Conservation (phyloP, 441 rosid genomes). For the Croton laevigatus region DNA sequence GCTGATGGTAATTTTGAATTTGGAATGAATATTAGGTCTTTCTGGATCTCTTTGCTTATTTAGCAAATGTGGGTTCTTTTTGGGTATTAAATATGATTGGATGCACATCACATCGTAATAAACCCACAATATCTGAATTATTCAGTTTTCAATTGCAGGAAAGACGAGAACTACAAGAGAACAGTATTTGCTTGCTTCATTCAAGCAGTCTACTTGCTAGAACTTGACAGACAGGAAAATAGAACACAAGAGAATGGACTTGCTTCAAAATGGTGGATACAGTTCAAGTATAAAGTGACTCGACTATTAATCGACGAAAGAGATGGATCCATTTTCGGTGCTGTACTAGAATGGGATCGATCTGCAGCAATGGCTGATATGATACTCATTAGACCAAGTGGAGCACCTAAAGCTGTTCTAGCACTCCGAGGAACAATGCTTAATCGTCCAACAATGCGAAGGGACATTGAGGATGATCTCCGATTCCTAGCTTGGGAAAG, state of each 20-base stretch:
- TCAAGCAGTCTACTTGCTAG: conserved; percentile 86
- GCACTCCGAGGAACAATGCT: conserved; percentile 85
- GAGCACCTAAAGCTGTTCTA: conserved; percentile 83
- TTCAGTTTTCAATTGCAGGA: conserved; percentile 42
- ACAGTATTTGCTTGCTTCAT: conserved; percentile 87
- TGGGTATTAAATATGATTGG: too few relatives aligned
- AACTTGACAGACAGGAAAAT: conserved; percentile 86
- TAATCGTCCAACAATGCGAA: conserved; percentile 66
- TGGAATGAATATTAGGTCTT: background rate
- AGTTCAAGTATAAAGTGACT: conserved; percentile 73
- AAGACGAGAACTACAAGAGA: conserved; percentile 77
- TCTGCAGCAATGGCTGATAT: conserved; percentile 76
- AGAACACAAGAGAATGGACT: conserved; percentile 58
- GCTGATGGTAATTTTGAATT: too few relatives aligned
- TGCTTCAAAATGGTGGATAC: conserved; percentile 93
- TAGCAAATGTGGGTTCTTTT: background rate
- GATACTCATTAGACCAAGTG: conserved; percentile 73
- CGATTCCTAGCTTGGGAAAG: conserved; percentile 96
- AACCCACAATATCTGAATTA: background rate
- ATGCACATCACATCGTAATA: too few relatives aligned
- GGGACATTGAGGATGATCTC: conserved; percentile 89
- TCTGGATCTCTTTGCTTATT: background rate
- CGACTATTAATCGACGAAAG: conserved; percentile 69
- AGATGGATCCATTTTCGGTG: conserved; percentile 87
- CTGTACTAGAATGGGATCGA: conserved; percentile 86